Evolutionary conservation across 106 monocot genomes (phyloP).

Genomic region (Posidonia australis): DNA sequence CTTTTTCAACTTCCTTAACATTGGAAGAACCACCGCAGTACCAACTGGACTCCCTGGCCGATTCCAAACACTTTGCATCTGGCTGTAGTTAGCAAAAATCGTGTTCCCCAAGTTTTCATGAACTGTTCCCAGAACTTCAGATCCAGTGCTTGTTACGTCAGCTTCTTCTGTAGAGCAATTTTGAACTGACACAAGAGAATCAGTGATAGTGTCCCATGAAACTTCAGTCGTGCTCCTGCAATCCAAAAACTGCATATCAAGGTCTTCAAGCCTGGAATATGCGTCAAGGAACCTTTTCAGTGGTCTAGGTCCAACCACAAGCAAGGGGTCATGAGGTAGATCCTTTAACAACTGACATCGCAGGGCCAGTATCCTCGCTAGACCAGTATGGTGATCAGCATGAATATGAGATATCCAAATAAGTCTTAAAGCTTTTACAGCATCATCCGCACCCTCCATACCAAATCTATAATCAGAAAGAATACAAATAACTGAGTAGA

Average conservation of each 20-base stretch:
- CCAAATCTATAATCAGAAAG: constrained; percentile 57
- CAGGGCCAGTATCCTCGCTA: constrained; percentile 68
- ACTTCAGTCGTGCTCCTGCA: constrained; percentile 70
- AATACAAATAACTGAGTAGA: neutral
- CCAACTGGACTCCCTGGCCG: constrained; percentile 53
- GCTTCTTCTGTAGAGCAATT: constrained; percentile 5
- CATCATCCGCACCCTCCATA: constrained; percentile 73
- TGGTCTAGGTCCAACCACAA: constrained; percentile 83
- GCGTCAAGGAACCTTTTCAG: constrained; percentile 85
- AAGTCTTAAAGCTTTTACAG: constrained; percentile 48
- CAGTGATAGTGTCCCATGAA: constrained; percentile 18
- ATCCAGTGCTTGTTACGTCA: neutral
- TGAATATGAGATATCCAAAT: constrained; percentile 99
- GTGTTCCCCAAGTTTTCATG: constrained; percentile 14
- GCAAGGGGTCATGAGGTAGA: constrained; percentile 53
- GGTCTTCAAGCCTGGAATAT: constrained; percentile 83
- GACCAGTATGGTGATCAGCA: constrained; percentile 93
- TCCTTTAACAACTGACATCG: constrained; percentile 51
- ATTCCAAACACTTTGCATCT: constrained; percentile 74
- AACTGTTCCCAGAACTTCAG: neutral
- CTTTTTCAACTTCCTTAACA: constrained; percentile 43
- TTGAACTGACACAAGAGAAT: neutral
- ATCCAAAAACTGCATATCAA: constrained; percentile 87
- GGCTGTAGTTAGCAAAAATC: constrained; percentile 42
- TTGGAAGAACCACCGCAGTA: constrained; percentile 17